Evolutionary conservation across 129 eudicot genomes (phyloP), one percentile per base, ranked within the genome.

Genomic region (carrot (Daucus carota)): DNA sequence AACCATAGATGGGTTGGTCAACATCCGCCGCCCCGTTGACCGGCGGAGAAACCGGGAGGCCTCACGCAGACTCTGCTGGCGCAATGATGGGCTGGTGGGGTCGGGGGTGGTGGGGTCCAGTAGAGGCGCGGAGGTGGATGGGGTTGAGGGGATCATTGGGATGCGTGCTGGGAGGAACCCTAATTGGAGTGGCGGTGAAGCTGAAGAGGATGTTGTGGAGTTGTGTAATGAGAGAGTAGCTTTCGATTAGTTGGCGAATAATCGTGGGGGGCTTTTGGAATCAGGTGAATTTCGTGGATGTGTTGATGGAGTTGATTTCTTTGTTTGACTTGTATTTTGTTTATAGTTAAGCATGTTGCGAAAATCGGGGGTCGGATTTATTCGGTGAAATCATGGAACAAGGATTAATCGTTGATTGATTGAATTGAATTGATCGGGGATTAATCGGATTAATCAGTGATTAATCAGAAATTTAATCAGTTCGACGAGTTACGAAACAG

Each of bases 31-130:
- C 67, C 87, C 81, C 44, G 87, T 86, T 20, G 89, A 90, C 29
- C 88, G 84, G 8, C 90, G 85, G 36, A 89, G 77, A 41, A 84
- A 86, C 32, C 87, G 69, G 1, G 90, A 86, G 4, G 90, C 93
- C 24, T 84, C 88, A 2, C 89, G 88, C 46, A 89, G 50, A 47
- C 86, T 77, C n/a, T 82, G 85, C 8, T 88, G 85, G 2, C 90
- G 80, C 72, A 86, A 69, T 17, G 90, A 81, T 8, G 84, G 80
- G 22, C 77, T 84, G 47, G 45, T 42, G 9, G 74, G 83, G 33
- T 80, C 84, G n/a, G 70, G 76, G 22, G 75, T 83, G 12, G n/a
- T 70, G 69, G 86, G 15, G 83, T 76, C 70, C 3, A 85, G 79
- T 43, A 87, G 72, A 62, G 88, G 91, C 12, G 87, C 60, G 14